These are phyloP conservation scores for Neocatenulostroma microsporum DNA, from an alignment of 2,329 filamentous ascomycete genomes.

Conservation along the genomic window DNA sequence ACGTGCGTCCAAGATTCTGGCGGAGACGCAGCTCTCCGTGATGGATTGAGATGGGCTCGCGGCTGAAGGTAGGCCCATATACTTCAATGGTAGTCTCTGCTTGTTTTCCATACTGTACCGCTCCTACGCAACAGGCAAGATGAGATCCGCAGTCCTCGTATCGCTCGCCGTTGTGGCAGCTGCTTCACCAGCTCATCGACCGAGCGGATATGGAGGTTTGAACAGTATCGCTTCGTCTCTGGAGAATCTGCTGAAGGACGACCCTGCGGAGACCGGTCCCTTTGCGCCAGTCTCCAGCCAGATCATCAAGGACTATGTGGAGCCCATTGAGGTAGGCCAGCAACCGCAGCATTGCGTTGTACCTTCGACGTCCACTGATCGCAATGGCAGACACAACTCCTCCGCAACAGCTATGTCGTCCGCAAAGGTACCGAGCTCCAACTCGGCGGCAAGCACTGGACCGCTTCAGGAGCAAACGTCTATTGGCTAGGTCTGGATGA, in stretches of 20 bases:
- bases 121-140: neutral
- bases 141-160: neutral
- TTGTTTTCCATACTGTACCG: neutral
- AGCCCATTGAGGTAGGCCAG: conserved; percentile 5
- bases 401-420: conserved; percentile 23
- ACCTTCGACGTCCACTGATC: too few species aligned
- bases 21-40: neutral
- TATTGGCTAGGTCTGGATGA: conserved; percentile 44
- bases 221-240: conserved; percentile 1
- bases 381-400: conserved; percentile 4
- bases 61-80: neutral
- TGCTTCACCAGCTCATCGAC: neutral
- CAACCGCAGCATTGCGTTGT: neutral
- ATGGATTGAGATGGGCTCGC: neutral
- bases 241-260: neutral
- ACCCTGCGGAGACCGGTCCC: conserved; percentile 2
- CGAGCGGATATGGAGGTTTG: neutral
- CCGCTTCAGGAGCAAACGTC: conserved; percentile 42
- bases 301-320: conserved; percentile 6
- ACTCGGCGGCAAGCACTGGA: conserved; percentile 31
- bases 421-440: conserved; percentile 30
- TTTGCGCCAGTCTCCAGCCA: conserved; percentile 5
- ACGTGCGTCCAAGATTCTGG: neutral
- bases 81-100: neutral
- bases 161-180: neutral